Evolutionary conservation across 768 basidiomycete genomes (phyloP).

Genomic region (Mycena olivaceomarginata): DNA sequence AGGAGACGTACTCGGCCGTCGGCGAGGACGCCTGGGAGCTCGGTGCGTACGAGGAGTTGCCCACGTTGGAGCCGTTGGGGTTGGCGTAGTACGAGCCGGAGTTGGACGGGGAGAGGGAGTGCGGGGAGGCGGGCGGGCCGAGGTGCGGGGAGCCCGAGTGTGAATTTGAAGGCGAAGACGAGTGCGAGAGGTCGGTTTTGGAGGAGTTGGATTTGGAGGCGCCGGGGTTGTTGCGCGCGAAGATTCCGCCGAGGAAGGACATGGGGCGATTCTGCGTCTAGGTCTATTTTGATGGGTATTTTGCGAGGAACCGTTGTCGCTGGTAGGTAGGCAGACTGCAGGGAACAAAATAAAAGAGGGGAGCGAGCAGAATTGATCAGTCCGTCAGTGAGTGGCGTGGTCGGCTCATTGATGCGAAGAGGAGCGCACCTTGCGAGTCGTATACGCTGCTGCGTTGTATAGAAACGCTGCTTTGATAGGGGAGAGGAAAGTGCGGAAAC

Average conservation of each 20-base stretch:
- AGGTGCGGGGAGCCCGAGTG: no score
- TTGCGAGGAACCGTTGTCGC: no score
- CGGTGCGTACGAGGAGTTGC: background rate
- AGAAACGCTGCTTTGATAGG: no score
- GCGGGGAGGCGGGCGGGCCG: no score
- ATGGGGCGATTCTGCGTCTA: constrained; percentile 5
- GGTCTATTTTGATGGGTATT: constrained; percentile 1
- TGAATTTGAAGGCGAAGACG: background rate
- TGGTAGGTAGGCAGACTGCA: no score
- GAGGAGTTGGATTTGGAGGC: background rate
- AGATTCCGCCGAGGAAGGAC: constrained; percentile 45
- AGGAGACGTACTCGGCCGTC: constrained; percentile 38
- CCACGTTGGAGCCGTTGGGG: background rate
- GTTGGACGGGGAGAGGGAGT: background rate
- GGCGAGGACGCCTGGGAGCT: background rate
- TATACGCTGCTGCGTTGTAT: no score
- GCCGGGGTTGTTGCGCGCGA: constrained; percentile 29
- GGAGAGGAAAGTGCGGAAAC: no score
- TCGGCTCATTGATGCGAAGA: no score
- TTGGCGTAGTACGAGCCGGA: background rate
- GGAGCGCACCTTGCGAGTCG: no score
- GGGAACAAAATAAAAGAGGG: no score
- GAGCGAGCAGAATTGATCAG: no score
- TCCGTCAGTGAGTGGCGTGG: no score
- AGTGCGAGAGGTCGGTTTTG: background rate